Evolutionary conservation across 805 yeast genomes (phyloP).

Genomic region (Metschnikowia vanudenii): DNA sequence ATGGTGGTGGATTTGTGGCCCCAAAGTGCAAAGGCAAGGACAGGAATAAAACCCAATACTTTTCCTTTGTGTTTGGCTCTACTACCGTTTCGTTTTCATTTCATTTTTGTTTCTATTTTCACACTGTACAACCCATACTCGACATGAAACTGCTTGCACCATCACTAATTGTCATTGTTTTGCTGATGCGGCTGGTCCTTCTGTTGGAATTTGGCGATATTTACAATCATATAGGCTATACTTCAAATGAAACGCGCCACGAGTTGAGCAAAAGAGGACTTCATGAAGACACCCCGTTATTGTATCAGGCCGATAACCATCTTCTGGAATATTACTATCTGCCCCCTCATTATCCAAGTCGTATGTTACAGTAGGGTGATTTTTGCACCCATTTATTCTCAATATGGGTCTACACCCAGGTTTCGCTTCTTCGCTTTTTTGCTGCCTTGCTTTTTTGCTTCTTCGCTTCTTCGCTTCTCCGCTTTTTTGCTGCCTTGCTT

Average conservation of each 20-base stretch:
- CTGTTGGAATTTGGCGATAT: constrained; percentile 18
- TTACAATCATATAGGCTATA: constrained; percentile 8
- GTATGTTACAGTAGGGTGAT: constrained; percentile 28
- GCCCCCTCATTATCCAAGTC: constrained; percentile 36
- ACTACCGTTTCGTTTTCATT: no score
- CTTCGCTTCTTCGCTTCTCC: no score
- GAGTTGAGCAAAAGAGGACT: constrained; percentile 21
- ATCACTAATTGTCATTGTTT: neutral
- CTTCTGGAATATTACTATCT: constrained; percentile 28
- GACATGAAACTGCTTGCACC: neutral
- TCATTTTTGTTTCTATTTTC: neutral
- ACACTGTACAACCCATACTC: neutral
- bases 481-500: no score
- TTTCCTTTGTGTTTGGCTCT: no score
- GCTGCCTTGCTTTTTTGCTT: no score
- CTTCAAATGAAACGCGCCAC: constrained; percentile 12
- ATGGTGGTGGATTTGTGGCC: no score
- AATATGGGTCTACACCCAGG: no score
- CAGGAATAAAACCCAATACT: no score
- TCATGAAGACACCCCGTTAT: constrained; percentile 34
- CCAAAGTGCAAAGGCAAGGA: no score
- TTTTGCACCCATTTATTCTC: no score
- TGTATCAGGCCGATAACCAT: constrained; percentile 29
- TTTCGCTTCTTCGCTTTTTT: no score
- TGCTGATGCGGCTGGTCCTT: constrained; percentile 5